Conservation (phyloP, 2,329 filamentous ascomycete genomes). For the Colletotrichum agaves region DNA sequence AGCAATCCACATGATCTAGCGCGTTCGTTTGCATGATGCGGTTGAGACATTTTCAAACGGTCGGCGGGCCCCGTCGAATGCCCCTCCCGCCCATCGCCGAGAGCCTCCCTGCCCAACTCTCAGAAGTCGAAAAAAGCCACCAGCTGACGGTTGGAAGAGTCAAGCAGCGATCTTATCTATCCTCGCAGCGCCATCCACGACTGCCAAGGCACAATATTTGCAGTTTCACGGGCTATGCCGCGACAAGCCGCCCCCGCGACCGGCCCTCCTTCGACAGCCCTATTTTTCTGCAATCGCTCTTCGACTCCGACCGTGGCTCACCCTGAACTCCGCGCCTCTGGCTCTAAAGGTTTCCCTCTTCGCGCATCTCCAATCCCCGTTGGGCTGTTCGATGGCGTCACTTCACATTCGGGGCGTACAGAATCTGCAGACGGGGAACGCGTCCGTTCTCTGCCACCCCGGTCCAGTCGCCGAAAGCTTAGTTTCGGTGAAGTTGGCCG, state of each 20-base stretch:
- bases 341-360: background rate
- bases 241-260: slow-evolving; percentile 34
- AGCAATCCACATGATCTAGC: slow-evolving; percentile 20
- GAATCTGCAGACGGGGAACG: slow-evolving; percentile 27
- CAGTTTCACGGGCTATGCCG: slow-evolving; percentile 20
- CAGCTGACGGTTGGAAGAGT: background rate
- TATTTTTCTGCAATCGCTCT: slow-evolving; percentile 21
- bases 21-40: slow-evolving; percentile 24
- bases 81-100: slow-evolving; percentile 7
- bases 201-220: slow-evolving; percentile 16
- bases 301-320: slow-evolving; percentile 3
- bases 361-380: background rate
- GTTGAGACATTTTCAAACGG: slow-evolving; percentile 36
- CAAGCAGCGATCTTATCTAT: background rate
- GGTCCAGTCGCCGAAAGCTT: slow-evolving; percentile 22
- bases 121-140: background rate
- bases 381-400: slow-evolving; percentile 18
- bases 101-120: background rate
- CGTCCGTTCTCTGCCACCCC: slow-evolving; percentile 1
- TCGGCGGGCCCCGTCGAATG: background rate
- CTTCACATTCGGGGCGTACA: slow-evolving; percentile 24
- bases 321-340: background rate
- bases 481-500: slow-evolving; percentile 24
- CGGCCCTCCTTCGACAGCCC: slow-evolving; percentile 29
- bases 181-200: slow-evolving; percentile 20